These are phyloP conservation scores for Scheffersomyces amazonensis DNA, from an alignment of 805 yeast genomes.

Conservation along the genomic window DNA sequence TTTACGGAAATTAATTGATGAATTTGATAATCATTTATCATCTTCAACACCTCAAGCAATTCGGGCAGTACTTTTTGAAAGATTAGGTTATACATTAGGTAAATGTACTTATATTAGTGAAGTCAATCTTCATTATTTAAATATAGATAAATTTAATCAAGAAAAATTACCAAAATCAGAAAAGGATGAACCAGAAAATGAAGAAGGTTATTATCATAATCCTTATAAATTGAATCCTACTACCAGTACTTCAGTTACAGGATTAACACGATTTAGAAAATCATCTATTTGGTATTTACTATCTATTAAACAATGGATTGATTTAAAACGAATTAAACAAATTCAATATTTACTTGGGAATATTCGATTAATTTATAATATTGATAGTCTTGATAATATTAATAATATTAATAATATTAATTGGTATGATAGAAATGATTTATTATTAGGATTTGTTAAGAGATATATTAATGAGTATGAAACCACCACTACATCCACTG, in stretches of 20 bases:
- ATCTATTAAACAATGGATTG: slow-evolving; percentile 68
- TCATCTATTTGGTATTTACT: slow-evolving; percentile 74
- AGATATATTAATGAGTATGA: not conserved
- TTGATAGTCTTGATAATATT: slow-evolving; percentile 12
- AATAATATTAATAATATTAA: slow-evolving; percentile 8
- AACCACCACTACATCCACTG: no score
- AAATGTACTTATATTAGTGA: slow-evolving; percentile 28
- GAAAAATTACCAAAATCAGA: not conserved
- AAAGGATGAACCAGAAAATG: not conserved
- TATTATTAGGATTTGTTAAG: slow-evolving; percentile 21
- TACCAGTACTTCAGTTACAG: slow-evolving; percentile 39
- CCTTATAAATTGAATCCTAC: slow-evolving; percentile 29
- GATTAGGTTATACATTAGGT: slow-evolving; percentile 46
- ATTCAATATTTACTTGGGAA: slow-evolving; percentile 23
- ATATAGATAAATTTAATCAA: slow-evolving; percentile 14
- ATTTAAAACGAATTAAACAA: slow-evolving; percentile 24
- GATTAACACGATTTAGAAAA: slow-evolving; percentile 66
- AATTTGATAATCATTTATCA: slow-evolving; percentile 43
- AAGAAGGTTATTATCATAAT: slow-evolving; percentile 24
- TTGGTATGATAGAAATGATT: slow-evolving; percentile 35
- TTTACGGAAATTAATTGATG: slow-evolving; percentile 44
- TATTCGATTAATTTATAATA: slow-evolving; percentile 18
- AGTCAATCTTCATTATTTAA: slow-evolving; percentile 28
- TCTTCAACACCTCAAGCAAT: slow-evolving; percentile 38
- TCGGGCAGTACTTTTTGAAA: slow-evolving; percentile 41